These are phyloP conservation scores for Glycine soja DNA, from an alignment of 306 rosid genomes.

Conservation along the genomic window DNA sequence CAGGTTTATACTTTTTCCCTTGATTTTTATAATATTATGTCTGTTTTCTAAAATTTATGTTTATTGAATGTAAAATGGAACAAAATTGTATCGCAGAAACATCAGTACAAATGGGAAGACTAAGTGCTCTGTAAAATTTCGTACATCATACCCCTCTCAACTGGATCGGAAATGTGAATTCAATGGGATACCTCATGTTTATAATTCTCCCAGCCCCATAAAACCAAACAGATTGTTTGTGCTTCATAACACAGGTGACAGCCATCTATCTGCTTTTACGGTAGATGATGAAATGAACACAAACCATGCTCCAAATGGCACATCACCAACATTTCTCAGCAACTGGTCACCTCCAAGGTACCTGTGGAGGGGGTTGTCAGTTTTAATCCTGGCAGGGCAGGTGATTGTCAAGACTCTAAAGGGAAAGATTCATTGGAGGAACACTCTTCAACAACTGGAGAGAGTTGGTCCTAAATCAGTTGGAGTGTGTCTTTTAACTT, in stretches of 20 bases:
- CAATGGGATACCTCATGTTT: slow-evolving; percentile 46
- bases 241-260: slow-evolving; percentile 61
- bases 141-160: slow-evolving; percentile 47
- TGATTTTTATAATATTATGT: neutral
- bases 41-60: slow-evolving; percentile 24
- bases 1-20: slow-evolving; percentile 50
- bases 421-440: slow-evolving; percentile 89
- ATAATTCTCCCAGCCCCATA: slow-evolving; percentile 35
- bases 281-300: slow-evolving; percentile 59
- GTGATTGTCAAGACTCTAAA: slow-evolving; percentile 72
- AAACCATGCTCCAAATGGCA: slow-evolving; percentile 59
- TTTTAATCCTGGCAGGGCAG: slow-evolving; percentile 79
- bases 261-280: slow-evolving; percentile 59
- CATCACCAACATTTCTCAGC: slow-evolving; percentile 52
- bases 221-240: slow-evolving; percentile 58
- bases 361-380: slow-evolving; percentile 92
- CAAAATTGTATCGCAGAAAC: slow-evolving; percentile 57
- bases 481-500: slow-evolving; percentile 92
- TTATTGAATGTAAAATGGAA: slow-evolving; percentile 32
- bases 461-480: slow-evolving; percentile 94
- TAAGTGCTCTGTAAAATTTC: slow-evolving; percentile 46
- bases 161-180: slow-evolving; percentile 46
- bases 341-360: slow-evolving; percentile 91
- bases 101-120: slow-evolving; percentile 43
- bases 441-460: slow-evolving; percentile 88